Evolutionary conservation across 306 rosid species (phyloP).

Genomic region (Cucumis hystrix): DNA sequence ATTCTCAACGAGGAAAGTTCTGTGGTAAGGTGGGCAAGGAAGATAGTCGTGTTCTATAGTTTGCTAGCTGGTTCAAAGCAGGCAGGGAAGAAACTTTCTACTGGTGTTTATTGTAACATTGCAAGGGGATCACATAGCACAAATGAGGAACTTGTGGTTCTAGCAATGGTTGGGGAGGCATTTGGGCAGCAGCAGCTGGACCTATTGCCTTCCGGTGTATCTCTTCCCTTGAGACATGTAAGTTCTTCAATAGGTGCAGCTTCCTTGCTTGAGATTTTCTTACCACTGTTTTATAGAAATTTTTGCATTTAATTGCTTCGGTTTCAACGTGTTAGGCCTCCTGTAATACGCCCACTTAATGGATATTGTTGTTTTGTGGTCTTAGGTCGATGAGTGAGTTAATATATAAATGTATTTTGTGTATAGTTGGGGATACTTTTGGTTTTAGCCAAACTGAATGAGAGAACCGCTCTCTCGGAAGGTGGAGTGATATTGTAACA

Average conservation of each 20-base stretch:
- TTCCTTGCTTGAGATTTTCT: background rate
- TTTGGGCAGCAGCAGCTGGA: conserved; percentile 94
- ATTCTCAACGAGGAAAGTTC: conserved; percentile 51
- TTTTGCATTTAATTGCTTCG: background rate
- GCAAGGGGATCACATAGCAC: conserved; percentile 65
- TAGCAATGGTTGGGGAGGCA: conserved; percentile 95
- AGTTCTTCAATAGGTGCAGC: conserved; percentile 18
- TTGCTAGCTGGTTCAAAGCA: conserved; percentile 69
- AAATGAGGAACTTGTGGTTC: conserved; percentile 71
- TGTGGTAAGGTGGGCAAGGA: conserved; percentile 73
- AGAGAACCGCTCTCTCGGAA: too few species aligned
- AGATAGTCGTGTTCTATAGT: conserved; percentile 69
- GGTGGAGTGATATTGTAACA: too few species aligned
- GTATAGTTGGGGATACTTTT: too few species aligned
- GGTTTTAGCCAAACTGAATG: too few species aligned
- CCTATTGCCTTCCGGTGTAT: conserved; percentile 82
- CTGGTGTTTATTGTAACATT: conserved; percentile 69
- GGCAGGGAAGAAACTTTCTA: conserved; percentile 62
- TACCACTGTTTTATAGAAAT: background rate
- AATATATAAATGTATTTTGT: too few species aligned
- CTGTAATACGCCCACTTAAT: too few species aligned
- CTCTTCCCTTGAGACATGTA: conserved; percentile 89
- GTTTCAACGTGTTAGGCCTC: background rate
- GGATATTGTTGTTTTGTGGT: too few species aligned
- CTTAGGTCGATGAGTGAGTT: too few species aligned